phyloP scores from a whole-genome alignment of 768 basidiomycete genomes.

The Guyanaporus albipodus region DNA sequence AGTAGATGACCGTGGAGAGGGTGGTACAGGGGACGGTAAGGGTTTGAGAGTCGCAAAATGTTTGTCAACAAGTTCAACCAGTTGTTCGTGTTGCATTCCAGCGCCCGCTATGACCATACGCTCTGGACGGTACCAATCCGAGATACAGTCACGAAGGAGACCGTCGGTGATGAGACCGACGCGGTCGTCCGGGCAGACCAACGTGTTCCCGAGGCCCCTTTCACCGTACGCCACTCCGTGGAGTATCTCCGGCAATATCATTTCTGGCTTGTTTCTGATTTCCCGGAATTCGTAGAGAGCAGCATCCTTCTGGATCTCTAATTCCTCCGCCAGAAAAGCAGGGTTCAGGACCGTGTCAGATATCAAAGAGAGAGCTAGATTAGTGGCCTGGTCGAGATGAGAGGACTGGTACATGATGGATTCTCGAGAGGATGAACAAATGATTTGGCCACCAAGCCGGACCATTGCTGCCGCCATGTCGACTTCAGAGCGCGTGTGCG shows the following conservation, averaged over 20 bases:
- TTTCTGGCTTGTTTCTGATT: constrained; percentile 83
- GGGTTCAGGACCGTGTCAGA: constrained; percentile 87
- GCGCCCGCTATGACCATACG: constrained; percentile 94
- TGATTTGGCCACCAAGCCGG: constrained; percentile 84
- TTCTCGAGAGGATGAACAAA: constrained; percentile 88
- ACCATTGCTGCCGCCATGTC: constrained; percentile 82
- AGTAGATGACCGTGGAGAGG: constrained; percentile 28
- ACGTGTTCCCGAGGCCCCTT: constrained; percentile 81
- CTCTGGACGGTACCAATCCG: constrained; percentile 88
- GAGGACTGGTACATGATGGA: constrained; percentile 98
- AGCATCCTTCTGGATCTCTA: constrained; percentile 80
- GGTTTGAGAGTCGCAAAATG: constrained; percentile 70
- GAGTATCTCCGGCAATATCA: constrained; percentile 87
- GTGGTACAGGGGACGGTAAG: constrained; percentile 21
- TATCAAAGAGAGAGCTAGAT: constrained; percentile 81
- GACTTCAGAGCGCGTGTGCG: constrained; percentile 61
- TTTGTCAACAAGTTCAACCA: constrained; percentile 82
- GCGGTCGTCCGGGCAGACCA: constrained; percentile 84
- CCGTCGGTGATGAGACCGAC: constrained; percentile 61
- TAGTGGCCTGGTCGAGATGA: constrained; percentile 80
- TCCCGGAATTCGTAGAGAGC: constrained; percentile 90
- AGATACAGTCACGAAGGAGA: constrained; percentile 59
- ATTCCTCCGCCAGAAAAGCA: constrained; percentile 68
- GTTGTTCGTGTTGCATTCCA: constrained; percentile 84
- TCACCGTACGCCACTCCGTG: constrained; percentile 81